phyloP scores from a whole-genome alignment of 208 protist genomes.

The Wallacemonas rigidus region DNA sequence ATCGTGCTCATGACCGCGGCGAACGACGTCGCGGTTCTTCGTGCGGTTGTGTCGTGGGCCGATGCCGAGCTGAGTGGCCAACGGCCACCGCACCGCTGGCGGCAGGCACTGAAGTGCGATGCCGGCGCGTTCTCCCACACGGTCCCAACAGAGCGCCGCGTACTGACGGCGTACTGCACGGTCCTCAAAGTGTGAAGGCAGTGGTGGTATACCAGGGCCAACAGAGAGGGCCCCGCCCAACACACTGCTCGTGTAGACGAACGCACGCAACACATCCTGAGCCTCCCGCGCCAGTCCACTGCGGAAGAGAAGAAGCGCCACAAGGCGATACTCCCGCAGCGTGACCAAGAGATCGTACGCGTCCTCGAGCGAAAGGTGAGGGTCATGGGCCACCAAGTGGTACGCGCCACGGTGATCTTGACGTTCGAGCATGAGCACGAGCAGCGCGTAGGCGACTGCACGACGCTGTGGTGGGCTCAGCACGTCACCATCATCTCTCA shows the following conservation, averaged over 20 bases:
- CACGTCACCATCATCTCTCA: conserved; percentile 16
- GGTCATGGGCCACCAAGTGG: conserved; percentile 33
- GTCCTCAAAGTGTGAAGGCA: no score
- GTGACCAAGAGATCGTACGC: conserved; percentile 60
- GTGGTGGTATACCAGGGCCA: no score
- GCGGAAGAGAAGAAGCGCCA: conserved; percentile 69
- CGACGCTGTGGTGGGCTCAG: conserved; percentile 25
- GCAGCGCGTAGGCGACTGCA: conserved; percentile 63
- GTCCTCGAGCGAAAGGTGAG: conserved; percentile 50
- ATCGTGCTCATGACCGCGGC: no score
- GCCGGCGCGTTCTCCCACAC: no score
- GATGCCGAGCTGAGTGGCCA: neutral
- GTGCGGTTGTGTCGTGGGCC: neutral
- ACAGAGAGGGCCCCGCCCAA: neutral
- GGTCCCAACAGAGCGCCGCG: neutral
- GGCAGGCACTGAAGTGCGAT: neutral
- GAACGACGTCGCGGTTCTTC: no score
- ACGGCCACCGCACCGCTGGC: neutral
- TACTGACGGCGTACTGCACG: neutral
- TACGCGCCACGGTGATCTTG: conserved; percentile 63
- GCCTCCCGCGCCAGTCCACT: conserved; percentile 34
- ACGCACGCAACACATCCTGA: conserved; percentile 21
- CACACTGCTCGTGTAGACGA: conserved; percentile 26
- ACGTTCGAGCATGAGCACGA: conserved; percentile 69
- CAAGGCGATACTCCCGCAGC: conserved; percentile 61